Base-by-base conservation (phyloP, 345 rosid genomes). In the Carallia brachiata region DNA sequence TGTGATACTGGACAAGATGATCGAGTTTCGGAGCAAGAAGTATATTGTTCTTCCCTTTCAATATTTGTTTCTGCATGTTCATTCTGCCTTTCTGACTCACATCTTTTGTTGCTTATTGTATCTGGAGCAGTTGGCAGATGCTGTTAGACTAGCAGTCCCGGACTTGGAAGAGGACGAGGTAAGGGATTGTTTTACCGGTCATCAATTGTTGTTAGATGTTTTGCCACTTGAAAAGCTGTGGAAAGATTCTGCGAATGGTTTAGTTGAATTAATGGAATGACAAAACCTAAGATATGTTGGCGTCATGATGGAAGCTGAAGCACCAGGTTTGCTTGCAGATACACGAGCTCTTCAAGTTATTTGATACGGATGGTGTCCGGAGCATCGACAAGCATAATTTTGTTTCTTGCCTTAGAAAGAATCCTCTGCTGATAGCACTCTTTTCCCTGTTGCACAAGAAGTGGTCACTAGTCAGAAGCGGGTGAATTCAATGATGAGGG, bases 391-490 rank as follows among this genome's bases (percentile, higher is more conserved):
- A 77, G 77, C 84, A 79, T 60, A 89, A 81, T 39, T 90, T 90
- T 58, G n/a, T 82, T 36, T 75, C 76, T 67, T 82, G 87, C 78
- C 82, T 95, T 36, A 81, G 86, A 74, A 81, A 67, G 84, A 88
- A 92, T 65, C 98, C 97, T 27, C 70, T 95, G 66, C 74, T 92
- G 71, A 74, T 95, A 77, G 84, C 91, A 0, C 68, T 92, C 6
- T 89, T 95, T 70, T 78, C 80, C 77, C 57, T 63, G 69, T 27
- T 63, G 70, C 80, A 66, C 5, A 73, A 65, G 10, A 74, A 75
- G 56, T 66, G 73, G 2, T 48, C 70, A 6, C 79, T 69, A 69
- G 64, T 40, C 68, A 8, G 80, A 71, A 70, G 62, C 36, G 19
- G 73, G 72, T 27, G 15, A 36, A 71, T 74, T 67, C 48, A 36